Evolutionary conservation across 176 grass and related monocot genomes (phyloP), one percentile per base, ranked within the genome.

Genomic region (Avena insularis): DNA sequence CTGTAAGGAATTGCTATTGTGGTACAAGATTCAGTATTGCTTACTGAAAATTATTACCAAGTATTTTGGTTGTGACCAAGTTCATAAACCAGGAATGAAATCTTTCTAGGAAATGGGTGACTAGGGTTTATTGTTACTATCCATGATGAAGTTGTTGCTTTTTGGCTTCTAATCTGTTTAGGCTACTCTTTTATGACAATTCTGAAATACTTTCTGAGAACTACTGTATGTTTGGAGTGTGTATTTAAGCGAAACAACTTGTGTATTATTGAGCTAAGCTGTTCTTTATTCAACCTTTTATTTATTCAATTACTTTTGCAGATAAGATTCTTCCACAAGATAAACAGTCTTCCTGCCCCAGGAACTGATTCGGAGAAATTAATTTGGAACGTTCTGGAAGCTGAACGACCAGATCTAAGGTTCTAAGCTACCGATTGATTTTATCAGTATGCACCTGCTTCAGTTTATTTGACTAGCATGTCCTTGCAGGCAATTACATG

Each of bases 291-390:
- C 9, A 76, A 50, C 71, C 66, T 76, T 5, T 60, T 60, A 46
- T 84, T 85, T 85, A 73, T 78, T 83, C 75, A 80, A n/a, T 90
- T 20, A 63, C 47, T 84, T 83, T 90, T 76, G 54, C 84, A 99
- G 97, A 94, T 99, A 89, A 94, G 77, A 36, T 94, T 99, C 85
- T 97, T 99, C 77, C 89, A 94, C 86, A 94, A 90, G 82, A 90
- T 99, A 91, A 93, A 83, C 74, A 90, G 77, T 57, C 78, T 94
- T 79, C 83, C 94, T 27, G 81, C 89, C 85, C 91, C 97, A 79
- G 92, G 55, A 64, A 94, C 92, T 62, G 91, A 99, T 82, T 88
- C 92, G 8, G 97, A 94, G 78, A 97, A 96, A 88, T 91, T 99
- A 79, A 88, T 99, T 86, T 93, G 87, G 89, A 96, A 89, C 53